Conservation (phyloP, 2,329 filamentous ascomycete genomes). For the Fusarium sp. region DNA sequence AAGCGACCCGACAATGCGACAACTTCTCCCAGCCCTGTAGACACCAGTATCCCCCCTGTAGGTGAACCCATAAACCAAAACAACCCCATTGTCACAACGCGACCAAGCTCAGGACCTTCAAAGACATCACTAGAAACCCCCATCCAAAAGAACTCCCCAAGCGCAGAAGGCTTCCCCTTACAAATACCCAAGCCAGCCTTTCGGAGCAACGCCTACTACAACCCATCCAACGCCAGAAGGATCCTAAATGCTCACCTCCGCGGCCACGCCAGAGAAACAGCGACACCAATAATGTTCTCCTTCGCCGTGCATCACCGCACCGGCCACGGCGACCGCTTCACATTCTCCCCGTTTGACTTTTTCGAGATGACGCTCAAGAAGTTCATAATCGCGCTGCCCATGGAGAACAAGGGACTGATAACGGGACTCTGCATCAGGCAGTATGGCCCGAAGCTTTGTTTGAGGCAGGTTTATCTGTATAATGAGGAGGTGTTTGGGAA, state of each 20-base stretch:
- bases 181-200: neutral
- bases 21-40: neutral
- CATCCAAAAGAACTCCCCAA: neutral
- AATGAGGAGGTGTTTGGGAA: slow-evolving; percentile 22
- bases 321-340: neutral
- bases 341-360: slow-evolving; percentile 5
- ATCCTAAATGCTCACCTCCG: slow-evolving; percentile 10
- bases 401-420: slow-evolving; percentile 26
- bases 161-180: neutral
- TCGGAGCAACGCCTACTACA: neutral
- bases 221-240: neutral
- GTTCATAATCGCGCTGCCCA: slow-evolving; percentile 14
- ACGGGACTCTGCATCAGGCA: slow-evolving; percentile 17
- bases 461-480: slow-evolving; percentile 27
- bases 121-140: neutral
- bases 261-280: neutral
- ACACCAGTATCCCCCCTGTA: neutral
- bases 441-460: neutral
- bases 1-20: neutral
- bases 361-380: slow-evolving; percentile 15
- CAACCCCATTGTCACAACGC: neutral
- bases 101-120: neutral
- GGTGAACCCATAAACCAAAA: neutral
- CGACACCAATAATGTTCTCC: slow-evolving; percentile 7
- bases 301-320: slow-evolving; percentile 15